phyloP scores from a whole-genome alignment of 306 rosid species.

The Mucuna pruriens region DNA sequence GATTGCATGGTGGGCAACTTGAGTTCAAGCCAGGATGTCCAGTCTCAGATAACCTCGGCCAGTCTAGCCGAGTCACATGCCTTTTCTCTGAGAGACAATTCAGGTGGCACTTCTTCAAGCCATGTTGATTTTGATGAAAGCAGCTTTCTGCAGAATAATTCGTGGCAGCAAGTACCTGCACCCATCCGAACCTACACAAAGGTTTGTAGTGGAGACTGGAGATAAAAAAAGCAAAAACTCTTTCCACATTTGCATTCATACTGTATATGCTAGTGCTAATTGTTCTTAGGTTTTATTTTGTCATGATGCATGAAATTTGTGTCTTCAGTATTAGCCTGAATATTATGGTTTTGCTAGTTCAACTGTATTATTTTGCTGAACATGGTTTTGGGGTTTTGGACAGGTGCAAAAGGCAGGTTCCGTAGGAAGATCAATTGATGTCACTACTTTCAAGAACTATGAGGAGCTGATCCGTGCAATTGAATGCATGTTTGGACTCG shows the following conservation, averaged over 20 bases:
- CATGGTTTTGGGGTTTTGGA: neutral
- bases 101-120: conserved; percentile 89
- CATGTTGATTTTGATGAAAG: conserved; percentile 86
- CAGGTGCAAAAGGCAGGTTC: conserved; percentile 98
- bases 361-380: neutral
- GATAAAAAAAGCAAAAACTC: neutral
- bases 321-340: too few species aligned
- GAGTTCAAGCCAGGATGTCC: conserved; percentile 88
- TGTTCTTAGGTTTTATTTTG: conserved; percentile 4
- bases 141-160: conserved; percentile 76
- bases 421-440: conserved; percentile 93
- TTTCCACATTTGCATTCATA: neutral
- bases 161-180: conserved; percentile 82
- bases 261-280: neutral
- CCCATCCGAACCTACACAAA: conserved; percentile 86
- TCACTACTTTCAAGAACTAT: conserved; percentile 79
- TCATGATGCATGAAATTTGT: neutral
- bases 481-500: conserved; percentile 92
- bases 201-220: conserved; percentile 55
- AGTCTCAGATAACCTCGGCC: conserved; percentile 88
- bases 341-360: too few species aligned
- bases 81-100: conserved; percentile 71
- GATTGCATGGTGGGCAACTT: conserved; percentile 72
- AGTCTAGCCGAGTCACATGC: conserved; percentile 82
- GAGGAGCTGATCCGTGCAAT: conserved; percentile 79